phyloP scores from a whole-genome alignment of 176 grass and related monocot species.

The Oropetium thomaeum region DNA sequence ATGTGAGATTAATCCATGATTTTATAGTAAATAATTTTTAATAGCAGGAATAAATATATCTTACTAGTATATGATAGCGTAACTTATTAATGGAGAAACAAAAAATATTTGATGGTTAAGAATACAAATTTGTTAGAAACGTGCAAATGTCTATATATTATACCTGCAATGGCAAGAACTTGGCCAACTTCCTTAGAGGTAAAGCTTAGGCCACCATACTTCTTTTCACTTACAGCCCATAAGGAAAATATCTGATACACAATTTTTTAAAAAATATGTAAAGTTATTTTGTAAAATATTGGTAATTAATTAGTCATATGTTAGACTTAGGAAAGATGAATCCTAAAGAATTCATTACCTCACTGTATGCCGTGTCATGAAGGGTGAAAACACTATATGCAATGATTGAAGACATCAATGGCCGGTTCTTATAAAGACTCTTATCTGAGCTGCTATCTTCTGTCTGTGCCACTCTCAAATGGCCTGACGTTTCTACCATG shows the following conservation, averaged over 20 bases:
- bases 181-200: slow-evolving; percentile 60
- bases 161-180: slow-evolving; percentile 68
- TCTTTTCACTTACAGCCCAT: slow-evolving; percentile 62
- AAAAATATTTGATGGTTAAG: not conserved
- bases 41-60: not conserved
- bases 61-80: not conserved
- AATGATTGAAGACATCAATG: slow-evolving; percentile 74
- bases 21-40: not conserved
- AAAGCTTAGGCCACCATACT: slow-evolving; percentile 60
- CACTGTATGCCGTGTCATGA: slow-evolving; percentile 74
- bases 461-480: slow-evolving; percentile 11
- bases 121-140: not conserved
- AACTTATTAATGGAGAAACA: not conserved
- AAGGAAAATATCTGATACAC: slow-evolving; percentile 68
- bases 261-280: not conserved
- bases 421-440: slow-evolving; percentile 66
- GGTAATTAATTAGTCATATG: not conserved
- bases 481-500: slow-evolving; percentile 8
- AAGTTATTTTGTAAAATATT: not conserved
- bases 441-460: slow-evolving; percentile 16
- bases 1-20: not conserved
- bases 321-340: not conserved
- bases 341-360: slow-evolving; percentile 39
- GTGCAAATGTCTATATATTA: not conserved
- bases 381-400: slow-evolving; percentile 65